A percentile compares a stretch with the other conserved stretches of the same genome.
Evolutionary conservation across 148 eudicot genomes (phyloP).

Genomic region (Cornus controversa): DNA sequence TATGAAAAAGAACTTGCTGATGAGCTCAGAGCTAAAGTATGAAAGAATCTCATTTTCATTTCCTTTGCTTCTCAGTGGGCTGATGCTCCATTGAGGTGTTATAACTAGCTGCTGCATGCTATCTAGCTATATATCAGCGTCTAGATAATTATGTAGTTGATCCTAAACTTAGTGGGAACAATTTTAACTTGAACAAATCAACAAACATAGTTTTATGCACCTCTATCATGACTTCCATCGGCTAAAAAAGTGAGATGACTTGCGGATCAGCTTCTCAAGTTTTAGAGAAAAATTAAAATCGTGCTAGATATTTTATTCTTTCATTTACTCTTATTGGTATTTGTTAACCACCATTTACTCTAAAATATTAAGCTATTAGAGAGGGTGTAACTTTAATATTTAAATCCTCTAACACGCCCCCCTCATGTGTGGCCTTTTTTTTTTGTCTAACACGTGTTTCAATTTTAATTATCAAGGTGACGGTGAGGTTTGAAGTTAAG

Average conservation of each 20-base stretch:
- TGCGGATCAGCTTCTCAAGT: slow-evolving; percentile 6
- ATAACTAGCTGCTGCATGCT: not conserved
- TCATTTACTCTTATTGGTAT: not conserved
- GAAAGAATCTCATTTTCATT: not conserved
- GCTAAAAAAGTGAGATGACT: not conserved
- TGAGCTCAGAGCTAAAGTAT: slow-evolving; percentile 72
- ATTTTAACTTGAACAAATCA: not conserved
- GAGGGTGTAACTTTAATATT: too few species aligned
- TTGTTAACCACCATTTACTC: too few species aligned
- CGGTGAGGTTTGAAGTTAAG: too few species aligned
- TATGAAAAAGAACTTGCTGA: slow-evolving; percentile 70
- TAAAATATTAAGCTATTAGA: too few species aligned
- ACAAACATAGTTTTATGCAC: not conserved
- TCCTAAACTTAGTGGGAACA: not conserved
- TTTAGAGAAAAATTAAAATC: not conserved
- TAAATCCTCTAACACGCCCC: too few species aligned
- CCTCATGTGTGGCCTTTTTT: too few species aligned
- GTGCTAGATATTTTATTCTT: not conserved
- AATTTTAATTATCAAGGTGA: too few species aligned
- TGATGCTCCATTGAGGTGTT: not conserved
- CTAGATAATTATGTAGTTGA: not conserved
- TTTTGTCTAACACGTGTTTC: too few species aligned
- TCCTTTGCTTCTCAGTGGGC: not conserved
- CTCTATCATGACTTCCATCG: not conserved
- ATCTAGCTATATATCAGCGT: too few species aligned